Conservation (phyloP, 169 alveolate genomes). For the Cryptosporidium muris region DNA sequence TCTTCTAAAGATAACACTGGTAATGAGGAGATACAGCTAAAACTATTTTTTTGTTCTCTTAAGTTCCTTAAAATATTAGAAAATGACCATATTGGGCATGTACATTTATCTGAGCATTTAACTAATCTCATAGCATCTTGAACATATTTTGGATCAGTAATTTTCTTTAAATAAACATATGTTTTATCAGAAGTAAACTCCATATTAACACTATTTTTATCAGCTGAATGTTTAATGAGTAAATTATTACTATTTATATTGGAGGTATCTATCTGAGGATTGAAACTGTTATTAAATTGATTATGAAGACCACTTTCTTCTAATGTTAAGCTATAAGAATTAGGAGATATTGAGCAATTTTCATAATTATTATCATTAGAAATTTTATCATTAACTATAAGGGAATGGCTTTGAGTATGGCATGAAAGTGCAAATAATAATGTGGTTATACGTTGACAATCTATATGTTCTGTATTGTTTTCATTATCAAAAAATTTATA, state of each 20-base stretch:
- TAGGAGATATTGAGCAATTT: conserved; percentile 12
- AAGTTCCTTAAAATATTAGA: conserved; percentile 7
- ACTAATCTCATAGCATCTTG: not conserved
- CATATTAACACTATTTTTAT: not conserved
- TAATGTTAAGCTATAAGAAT: not conserved
- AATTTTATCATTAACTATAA: not conserved
- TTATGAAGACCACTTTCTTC: not conserved
- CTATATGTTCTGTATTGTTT: not conserved
- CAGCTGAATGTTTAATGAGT: not conserved
- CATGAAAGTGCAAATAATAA: conserved; percentile 5
- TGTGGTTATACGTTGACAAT: not conserved
- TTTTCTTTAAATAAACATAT: not conserved
- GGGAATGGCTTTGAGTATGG: not conserved
- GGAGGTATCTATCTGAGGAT: no score
- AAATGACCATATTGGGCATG: conserved; percentile 49
- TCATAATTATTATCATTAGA: conserved; percentile 5
- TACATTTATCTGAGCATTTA: conserved; percentile 14
- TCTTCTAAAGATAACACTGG: conserved; percentile 35
- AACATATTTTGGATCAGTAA: not conserved
- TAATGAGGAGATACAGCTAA: conserved; percentile 2
- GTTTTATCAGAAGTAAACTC: not conserved
- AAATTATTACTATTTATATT: not conserved
- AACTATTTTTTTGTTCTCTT: conserved; percentile 1
- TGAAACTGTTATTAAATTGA: not conserved
- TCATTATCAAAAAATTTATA: not conserved